A percentile compares a stretch with the other conserved stretches of the same genome.
Evolutionary conservation across 2,329 filamentous ascomycete species (phyloP).

Genomic region (Xylariaceae sp.): DNA sequence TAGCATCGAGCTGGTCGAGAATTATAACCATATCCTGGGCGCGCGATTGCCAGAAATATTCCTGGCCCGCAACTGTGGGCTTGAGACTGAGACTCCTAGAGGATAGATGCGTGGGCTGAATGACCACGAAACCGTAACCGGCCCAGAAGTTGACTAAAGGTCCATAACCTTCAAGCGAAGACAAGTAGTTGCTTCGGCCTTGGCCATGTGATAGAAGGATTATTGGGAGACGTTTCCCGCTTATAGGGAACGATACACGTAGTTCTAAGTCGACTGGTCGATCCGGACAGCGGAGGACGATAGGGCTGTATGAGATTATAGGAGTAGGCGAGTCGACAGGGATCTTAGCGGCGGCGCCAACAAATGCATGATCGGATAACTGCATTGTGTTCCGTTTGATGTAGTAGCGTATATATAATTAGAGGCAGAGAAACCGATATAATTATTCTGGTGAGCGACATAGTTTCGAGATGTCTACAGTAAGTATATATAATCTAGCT

Average conservation of each 20-base stretch:
- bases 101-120: constrained; percentile 47
- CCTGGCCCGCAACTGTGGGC: constrained; percentile 21
- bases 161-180: constrained; percentile 46
- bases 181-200: constrained; percentile 42
- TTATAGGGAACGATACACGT: constrained; percentile 40
- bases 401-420: too few relatives aligned
- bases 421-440: too few relatives aligned
- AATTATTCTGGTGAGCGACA: too few relatives aligned
- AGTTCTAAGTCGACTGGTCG: constrained; percentile 38
- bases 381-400: constrained; percentile 10
- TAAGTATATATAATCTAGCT: neutral
- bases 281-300: constrained; percentile 33
- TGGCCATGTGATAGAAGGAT: constrained; percentile 46
- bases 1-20: constrained; percentile 41
- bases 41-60: constrained; percentile 38
- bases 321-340: constrained; percentile 36
- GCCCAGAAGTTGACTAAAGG: constrained; percentile 47
- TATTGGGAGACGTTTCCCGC: constrained; percentile 40
- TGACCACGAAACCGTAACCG: constrained; percentile 45
- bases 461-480: neutral
- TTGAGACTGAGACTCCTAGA: constrained; percentile 37
- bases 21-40: constrained; percentile 42
- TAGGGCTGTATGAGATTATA: constrained; percentile 37
- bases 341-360: constrained; percentile 38
- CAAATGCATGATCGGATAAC: constrained; percentile 25